Conservation (phyloP, 1,284 basidiomycete genomes). For the Trichosporon sp. region DNA sequence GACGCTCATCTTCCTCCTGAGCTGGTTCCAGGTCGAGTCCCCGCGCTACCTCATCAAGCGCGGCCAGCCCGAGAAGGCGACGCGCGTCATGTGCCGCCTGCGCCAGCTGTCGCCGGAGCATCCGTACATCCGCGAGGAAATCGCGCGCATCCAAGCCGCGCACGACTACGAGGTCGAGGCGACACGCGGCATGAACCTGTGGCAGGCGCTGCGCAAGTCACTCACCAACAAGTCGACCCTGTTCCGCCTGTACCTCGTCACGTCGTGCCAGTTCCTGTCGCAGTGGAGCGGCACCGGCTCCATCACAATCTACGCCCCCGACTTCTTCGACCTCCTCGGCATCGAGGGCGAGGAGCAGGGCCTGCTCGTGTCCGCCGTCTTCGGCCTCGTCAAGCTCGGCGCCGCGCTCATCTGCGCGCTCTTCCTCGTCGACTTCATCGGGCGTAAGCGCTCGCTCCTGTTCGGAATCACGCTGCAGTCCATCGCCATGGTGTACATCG, state of each 20-base stretch:
- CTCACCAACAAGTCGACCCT: conserved; percentile 16
- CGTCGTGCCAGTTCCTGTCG: conserved; percentile 18
- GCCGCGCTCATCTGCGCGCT: conserved; percentile 32
- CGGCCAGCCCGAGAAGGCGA: conserved; percentile 26
- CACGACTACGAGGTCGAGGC: conserved; percentile 12
- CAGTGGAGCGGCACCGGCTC: conserved; percentile 19
- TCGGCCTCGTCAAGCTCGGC: conserved; percentile 33
- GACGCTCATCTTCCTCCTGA: conserved; percentile 44
- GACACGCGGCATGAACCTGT: conserved; percentile 8
- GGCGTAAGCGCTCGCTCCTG: conserved; percentile 36
- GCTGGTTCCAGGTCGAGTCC: conserved; percentile 51
- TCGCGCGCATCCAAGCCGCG: conserved; percentile 30
- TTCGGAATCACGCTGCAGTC: conserved; percentile 9
- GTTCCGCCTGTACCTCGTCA: conserved; percentile 8
- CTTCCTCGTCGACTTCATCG: conserved; percentile 39
- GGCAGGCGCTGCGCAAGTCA: conserved; percentile 1
- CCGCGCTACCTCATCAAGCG: conserved; percentile 58
- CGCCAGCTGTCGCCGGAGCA: conserved; percentile 25
- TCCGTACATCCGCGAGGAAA: conserved; percentile 29
- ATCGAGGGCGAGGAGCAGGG: conserved; percentile 23
- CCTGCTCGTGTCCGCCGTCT: conserved; percentile 37
- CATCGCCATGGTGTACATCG: conserved; percentile 2
- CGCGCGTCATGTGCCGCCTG: conserved; percentile 25
- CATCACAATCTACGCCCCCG: conserved; percentile 20
- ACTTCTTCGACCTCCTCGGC: conserved; percentile 33